Base-by-base conservation (phyloP, 2,329 filamentous ascomycete genomes). In the Fusarium pilosicola region DNA sequence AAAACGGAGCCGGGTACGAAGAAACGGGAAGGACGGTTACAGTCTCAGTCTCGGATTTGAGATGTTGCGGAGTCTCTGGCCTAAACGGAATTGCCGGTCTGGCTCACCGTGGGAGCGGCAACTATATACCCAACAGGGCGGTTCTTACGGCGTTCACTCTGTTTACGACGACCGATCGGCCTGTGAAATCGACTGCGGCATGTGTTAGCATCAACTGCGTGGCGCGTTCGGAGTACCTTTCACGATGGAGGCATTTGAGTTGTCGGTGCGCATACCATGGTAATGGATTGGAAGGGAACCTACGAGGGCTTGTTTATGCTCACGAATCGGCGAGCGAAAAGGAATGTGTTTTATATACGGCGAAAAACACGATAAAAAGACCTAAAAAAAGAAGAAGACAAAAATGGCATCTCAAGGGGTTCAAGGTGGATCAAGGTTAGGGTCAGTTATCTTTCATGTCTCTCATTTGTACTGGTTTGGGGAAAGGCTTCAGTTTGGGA, bases 91-190 rank as follows among this genome's bases (percentile, higher is more conserved):
- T 58, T 69, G 65, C 32, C 61, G 73, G 62, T 56, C 49, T 46
- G 24, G 22, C 55, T 58, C 38, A 65, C 52, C 39, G 62, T 74
- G 65, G 56, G 55, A 64, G 65, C 56, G 68, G 54, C 64, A 75
- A 74, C 68, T 58, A 68, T 74, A 78, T 78, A 78, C 74, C 72
- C 72, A 68, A 74, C 64, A 68, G 73, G 73, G 64, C 67, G 74
- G 73, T 76, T 67, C 74, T 71, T 68, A 63, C 56, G 72, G 74
- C 68, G 73, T 77, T 77, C 54, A 71, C 62, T 63, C 66, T 71
- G 60, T 60, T 74, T 76, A 71, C 58, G 39, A 70, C 55, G 45
- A 52, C 59, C 52, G 57, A 67, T 65, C 70, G 69, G 66, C 57
- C 55, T 76, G 62, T 66, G 71, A 73, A 59, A 70, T 67, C 73